Evolutionary conservation across 139 green algal genomes (phyloP).

Genomic region (Tetraselmis chui): DNA sequence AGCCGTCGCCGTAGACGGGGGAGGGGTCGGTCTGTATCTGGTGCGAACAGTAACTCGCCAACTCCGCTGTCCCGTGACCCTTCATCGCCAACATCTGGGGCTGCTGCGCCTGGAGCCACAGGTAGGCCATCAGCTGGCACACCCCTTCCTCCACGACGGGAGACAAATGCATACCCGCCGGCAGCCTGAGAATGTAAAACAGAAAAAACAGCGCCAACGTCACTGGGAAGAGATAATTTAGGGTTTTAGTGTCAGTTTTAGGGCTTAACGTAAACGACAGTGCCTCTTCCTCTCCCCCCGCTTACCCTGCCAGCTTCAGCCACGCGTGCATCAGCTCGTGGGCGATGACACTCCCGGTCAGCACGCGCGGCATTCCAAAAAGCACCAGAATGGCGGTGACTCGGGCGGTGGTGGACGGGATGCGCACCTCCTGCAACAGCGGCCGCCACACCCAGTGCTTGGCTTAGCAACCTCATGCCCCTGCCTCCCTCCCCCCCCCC

Average conservation of each 20-base stretch:
- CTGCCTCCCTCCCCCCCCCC: neutral
- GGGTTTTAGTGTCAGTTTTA: no score
- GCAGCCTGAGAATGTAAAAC: no score
- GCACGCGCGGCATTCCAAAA: conserved; percentile 76
- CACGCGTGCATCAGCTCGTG: conserved; percentile 92
- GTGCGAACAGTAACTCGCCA: conserved; percentile 61
- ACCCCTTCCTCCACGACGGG: conserved; percentile 77
- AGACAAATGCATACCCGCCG: neutral
- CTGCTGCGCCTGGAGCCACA: conserved; percentile 79
- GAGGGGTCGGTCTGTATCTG: conserved; percentile 74
- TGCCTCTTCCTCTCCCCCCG: neutral
- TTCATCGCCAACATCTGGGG: conserved; percentile 24
- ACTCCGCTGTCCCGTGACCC: neutral
- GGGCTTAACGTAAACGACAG: no score
- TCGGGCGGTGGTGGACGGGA: neutral
- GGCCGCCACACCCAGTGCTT: neutral
- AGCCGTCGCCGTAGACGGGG: conserved; percentile 82
- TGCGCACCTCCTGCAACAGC: neutral
- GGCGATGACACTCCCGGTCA: conserved; percentile 75
- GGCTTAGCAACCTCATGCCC: neutral
- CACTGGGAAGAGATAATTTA: no score
- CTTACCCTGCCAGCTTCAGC: conserved; percentile 51
- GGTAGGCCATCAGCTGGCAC: conserved; percentile 84
- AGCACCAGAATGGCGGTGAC: conserved; percentile 83
- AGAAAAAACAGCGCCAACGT: no score